Percentiles rank a stretch among this genome's conserved stretches.
phyloP scores from a whole-genome alignment of 2,329 filamentous ascomycete genomes.

The Saccharata proteae region DNA sequence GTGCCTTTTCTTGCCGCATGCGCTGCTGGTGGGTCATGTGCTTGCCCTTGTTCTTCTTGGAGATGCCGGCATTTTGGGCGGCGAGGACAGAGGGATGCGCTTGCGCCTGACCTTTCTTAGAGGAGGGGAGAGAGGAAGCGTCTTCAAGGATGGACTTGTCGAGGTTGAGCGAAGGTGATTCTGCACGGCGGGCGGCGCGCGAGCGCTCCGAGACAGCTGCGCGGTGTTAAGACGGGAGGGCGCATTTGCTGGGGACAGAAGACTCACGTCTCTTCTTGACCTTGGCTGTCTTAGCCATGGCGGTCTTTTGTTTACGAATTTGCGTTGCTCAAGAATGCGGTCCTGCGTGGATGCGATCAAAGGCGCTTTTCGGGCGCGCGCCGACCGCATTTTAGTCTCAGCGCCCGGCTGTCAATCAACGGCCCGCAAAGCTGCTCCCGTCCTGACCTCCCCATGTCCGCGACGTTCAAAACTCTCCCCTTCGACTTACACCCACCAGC shows the following conservation, averaged over 20 bases:
- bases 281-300: background rate
- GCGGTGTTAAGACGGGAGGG: background rate
- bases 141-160: conserved; percentile 54
- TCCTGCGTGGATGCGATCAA: too few species aligned
- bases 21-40: conserved; percentile 41
- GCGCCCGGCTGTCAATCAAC: background rate
- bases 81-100: conserved; percentile 59
- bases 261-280: background rate
- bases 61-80: conserved; percentile 56
- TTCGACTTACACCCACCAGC: too few species aligned
- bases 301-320: too few species aligned
- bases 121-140: conserved; percentile 19
- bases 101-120: conserved; percentile 18
- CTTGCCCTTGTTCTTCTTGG: conserved; percentile 53
- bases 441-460: background rate
- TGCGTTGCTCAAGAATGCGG: too few species aligned
- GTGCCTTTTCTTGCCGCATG: conserved; percentile 39
- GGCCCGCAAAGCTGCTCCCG: background rate
- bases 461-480: too few species aligned
- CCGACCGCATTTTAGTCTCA: background rate
- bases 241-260: background rate
- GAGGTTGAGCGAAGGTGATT: conserved; percentile 56
- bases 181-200: conserved; percentile 60
- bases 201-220: conserved; percentile 56
- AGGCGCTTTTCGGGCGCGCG: background rate